Evolutionary conservation across 1,284 basidiomycete species (phyloP).

Genomic region (Rhodofomes roseus): DNA sequence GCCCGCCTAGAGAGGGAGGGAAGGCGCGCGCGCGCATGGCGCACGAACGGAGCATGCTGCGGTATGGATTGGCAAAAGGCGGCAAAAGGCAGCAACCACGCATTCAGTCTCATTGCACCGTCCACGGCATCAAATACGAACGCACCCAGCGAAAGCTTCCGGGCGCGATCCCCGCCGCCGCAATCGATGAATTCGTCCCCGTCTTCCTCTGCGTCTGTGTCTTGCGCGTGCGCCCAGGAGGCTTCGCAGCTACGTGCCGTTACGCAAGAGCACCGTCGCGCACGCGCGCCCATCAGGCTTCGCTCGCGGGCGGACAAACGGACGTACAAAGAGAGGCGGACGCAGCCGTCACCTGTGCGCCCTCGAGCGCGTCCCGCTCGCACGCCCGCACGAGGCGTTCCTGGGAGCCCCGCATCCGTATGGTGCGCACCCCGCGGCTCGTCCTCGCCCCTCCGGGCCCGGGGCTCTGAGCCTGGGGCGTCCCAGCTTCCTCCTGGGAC

Average conservation of each 20-base stretch:
- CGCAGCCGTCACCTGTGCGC: background rate
- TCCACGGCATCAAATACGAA: background rate
- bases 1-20: background rate
- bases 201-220: background rate
- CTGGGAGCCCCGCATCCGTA: background rate
- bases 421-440: background rate
- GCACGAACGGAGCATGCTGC: background rate
- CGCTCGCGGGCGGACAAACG: background rate
- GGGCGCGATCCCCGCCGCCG: background rate
- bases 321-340: background rate
- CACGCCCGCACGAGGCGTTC: background rate
- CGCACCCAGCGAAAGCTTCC: background rate
- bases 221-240: too few relatives aligned
- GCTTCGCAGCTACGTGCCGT: too few relatives aligned
- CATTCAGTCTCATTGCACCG: background rate
- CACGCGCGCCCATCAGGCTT: too few relatives aligned
- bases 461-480: background rate
- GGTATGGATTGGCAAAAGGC: background rate
- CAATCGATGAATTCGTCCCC: too few relatives aligned
- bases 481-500: background rate
- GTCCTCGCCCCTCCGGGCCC: background rate
- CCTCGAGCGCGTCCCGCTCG: too few relatives aligned
- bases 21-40: background rate
- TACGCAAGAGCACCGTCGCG: too few relatives aligned
- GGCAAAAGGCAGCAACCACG: background rate